Evolutionary conservation across 768 basidiomycete genomes (phyloP), one percentile per base, ranked within the genome.

Genomic region (Xerocomus potaroensis): DNA sequence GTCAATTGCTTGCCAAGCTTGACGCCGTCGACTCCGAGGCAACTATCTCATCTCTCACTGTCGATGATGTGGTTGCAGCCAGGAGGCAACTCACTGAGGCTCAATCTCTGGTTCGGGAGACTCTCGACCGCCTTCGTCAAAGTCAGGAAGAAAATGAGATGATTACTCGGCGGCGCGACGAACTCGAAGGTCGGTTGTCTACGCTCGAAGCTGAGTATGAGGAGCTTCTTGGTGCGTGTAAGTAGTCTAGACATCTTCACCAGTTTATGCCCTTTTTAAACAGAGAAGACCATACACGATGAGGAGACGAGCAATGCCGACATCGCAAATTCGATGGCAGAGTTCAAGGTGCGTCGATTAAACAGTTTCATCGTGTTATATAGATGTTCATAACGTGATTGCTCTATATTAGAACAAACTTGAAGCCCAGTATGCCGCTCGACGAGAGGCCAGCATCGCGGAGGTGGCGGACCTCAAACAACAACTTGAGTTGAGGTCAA

Each of bases 181-280:
- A 99, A 62, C 68, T 98, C 33, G 94, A 99, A 69, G 72, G 77
- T 32, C 78, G 94, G 48, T 74, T 96, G 39, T 68, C 80, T 30
- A 77, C 83, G 36, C 71, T 98, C 23, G 94, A 98, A 69, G 74
- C 87, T 3, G 96, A 98, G 61, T 98, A 97, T 58, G 96, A 99
- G 68, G 96, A 98, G 68, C 76, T 98, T 21, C 77, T 99, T 26
- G 94, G 93, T 92, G 53, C 54, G 82, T 71, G 32, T 44, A 22
- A 39, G 32, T 48, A 43, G 7, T 12, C n/a, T 16, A 27, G 23
- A 21, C 18, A 14, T 19, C 16, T 35, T 51, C 12, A 41, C 41
- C 27, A 39, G 30, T 40, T 55, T 34, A 44, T 15, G 29, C 49
- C 46, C 49, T 57, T 46, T 16, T 27, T 35, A 26, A 54, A 50